phyloP scores from a whole-genome alignment of 1,284 basidiomycete genomes.

The Ceraceosorus guamensis region DNA sequence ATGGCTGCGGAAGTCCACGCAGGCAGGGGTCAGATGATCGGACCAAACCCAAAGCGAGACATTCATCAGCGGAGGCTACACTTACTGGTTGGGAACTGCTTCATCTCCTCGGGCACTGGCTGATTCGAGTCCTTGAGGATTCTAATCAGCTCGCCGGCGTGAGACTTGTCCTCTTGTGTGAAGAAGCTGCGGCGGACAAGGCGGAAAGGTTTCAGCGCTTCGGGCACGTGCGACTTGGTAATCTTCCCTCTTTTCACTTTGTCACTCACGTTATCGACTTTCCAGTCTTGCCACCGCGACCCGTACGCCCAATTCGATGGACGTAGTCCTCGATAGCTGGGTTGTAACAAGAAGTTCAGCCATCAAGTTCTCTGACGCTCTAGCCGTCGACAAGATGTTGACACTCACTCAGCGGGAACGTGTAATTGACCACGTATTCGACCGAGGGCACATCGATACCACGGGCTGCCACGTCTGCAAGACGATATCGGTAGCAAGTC shows the following conservation, averaged over 20 bases:
- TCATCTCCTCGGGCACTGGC: slow-evolving; percentile 63
- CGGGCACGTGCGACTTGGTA: background rate
- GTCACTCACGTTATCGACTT: slow-evolving; percentile 67
- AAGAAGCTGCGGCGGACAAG: slow-evolving; percentile 59
- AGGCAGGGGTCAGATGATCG: no score
- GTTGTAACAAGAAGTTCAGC: background rate
- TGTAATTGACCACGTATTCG: slow-evolving; percentile 65
- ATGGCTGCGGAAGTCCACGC: slow-evolving; percentile 54
- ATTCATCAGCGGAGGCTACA: background rate
- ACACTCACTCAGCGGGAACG: slow-evolving; percentile 74
- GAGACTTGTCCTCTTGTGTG: slow-evolving; percentile 55
- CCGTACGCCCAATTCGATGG: slow-evolving; percentile 92
- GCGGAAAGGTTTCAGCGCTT: background rate
- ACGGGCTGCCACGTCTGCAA: slow-evolving; percentile 78
- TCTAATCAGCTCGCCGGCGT: slow-evolving; percentile 87
- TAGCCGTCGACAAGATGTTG: no score
- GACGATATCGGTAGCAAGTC: no score
- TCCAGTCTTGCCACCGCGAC: slow-evolving; percentile 81
- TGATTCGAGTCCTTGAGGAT: slow-evolving; percentile 82
- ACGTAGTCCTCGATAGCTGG: slow-evolving; percentile 65
- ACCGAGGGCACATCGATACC: slow-evolving; percentile 97
- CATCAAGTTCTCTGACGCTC: background rate
- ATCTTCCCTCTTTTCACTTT: no score
- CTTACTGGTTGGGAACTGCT: slow-evolving; percentile 75
- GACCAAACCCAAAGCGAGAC: no score